Evolutionary conservation across 441 rosid species (phyloP), one percentile per base, ranked within the genome.

Genomic region (Erodium chrysanthum): DNA sequence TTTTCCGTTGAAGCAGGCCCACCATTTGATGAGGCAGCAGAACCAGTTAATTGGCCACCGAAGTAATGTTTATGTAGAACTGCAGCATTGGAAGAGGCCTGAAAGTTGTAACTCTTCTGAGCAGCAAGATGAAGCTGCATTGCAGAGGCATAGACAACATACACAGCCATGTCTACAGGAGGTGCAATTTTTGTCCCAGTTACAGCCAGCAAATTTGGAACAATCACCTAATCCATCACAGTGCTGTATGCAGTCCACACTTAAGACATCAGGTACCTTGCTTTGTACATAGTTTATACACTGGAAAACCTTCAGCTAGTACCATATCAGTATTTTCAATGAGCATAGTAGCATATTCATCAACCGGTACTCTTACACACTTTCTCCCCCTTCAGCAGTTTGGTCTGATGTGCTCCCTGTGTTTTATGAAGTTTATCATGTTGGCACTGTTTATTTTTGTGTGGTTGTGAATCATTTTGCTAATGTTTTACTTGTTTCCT

Each of bases 11-110:
- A 66, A 74, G 33, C 77, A 69, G 68, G 69, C 50, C 12, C 66
- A 20, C 17, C 69, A 56, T 22, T 48, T 71, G 17, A 33, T 66
- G 18, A 17, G 69, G 23, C 74, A 65, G 65, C 76, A 40, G 48
- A 59, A 66, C 25, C 76, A 73, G 65, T 54, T 68, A 68, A 59
- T 48, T 7, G 25, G n/a, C 31, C 73, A 69, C 25, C 68, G 52
- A 52, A 70, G 67, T 46, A 74, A 69, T 66, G 64, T 74, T 18
- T 52, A 60, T 35, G 71, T 63, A 27, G 48, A 70, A 70, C 70
- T 70, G 61, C 77, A 70, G 77, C 70, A 66, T 70, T 65, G 66
- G 52, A 60, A 56, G 48, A 22, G 62, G 46, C 67, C 64, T 56
- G 65, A 66, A 15, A 29, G 67, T 54, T 68, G 77, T 68, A 73